Percentiles rank a stretch among this genome's conserved stretches.
These are phyloP conservation scores for Aurinia saxatilis DNA, from an alignment of 345 rosid genomes.

Conservation along the genomic window DNA sequence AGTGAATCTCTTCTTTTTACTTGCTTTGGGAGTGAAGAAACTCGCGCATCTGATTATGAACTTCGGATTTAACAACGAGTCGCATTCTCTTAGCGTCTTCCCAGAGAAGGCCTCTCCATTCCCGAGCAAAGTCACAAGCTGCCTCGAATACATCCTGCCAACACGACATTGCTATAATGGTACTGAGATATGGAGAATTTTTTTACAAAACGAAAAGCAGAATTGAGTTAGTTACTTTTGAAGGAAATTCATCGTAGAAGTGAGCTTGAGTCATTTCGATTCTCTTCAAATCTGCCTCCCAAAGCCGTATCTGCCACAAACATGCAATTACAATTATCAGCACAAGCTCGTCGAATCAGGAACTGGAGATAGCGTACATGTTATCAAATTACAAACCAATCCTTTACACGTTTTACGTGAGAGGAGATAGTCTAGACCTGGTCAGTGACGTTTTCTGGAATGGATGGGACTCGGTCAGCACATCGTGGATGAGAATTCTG, in stretches of 20 bases:
- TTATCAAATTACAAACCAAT: conserved; percentile 1
- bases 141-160: conserved; percentile 75
- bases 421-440: conserved; percentile 44
- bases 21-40: conserved; percentile 61
- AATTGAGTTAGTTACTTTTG: conserved; percentile 42
- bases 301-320: conserved; percentile 67
- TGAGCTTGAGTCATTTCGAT: conserved; percentile 76
- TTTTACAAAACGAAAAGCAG: background rate
- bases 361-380: background rate
- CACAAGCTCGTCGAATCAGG: background rate
- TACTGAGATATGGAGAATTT: background rate
- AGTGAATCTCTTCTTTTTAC: too few relatives aligned
- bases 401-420: background rate
- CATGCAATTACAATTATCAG: background rate
- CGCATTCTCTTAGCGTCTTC: conserved; percentile 91
- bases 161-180: background rate
- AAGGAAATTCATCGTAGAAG: conserved; percentile 80
- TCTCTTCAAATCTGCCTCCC: conserved; percentile 94
- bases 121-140: conserved; percentile 77
- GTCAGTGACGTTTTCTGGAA: conserved; percentile 93
- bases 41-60: conserved; percentile 78
- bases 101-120: conserved; percentile 76
- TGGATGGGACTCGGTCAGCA: conserved; percentile 65
- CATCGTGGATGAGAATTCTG: conserved; percentile 92
- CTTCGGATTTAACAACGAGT: conserved; percentile 66